A percentile compares a stretch with the other conserved stretches of the same genome.
These are phyloP conservation scores for Tuber melanosporum DNA, from an alignment of 495 filamentous ascomycete genomes.

Conservation along the genomic window DNA sequence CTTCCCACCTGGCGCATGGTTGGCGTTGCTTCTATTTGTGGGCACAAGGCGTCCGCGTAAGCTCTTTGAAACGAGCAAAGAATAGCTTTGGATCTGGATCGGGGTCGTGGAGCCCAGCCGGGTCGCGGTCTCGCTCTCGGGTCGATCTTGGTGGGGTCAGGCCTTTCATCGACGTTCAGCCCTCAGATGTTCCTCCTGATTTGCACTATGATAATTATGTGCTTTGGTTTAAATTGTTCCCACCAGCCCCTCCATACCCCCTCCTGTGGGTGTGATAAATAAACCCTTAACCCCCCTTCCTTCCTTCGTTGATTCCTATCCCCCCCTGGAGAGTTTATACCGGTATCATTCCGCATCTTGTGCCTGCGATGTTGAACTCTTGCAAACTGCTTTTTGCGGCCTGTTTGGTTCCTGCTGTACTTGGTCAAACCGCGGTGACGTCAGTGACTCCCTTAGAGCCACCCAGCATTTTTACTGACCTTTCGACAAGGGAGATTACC, in stretches of 20 bases:
- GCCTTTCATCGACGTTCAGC: background rate
- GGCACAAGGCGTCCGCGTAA: no score
- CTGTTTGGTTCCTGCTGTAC: background rate
- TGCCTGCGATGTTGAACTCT: background rate
- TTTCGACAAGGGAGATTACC: background rate
- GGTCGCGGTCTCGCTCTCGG: no score
- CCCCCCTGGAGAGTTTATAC: background rate
- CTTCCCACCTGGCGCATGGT: background rate
- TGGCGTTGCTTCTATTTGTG: background rate
- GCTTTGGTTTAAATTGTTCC: background rate
- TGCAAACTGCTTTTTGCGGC: background rate
- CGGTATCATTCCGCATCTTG: background rate
- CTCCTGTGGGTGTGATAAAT: background rate
- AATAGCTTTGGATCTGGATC: background rate
- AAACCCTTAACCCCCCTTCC: background rate
- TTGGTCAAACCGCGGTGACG: background rate
- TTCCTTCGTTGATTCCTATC: background rate
- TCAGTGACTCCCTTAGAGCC: background rate
- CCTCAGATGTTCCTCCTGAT: background rate
- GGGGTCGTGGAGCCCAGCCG: background rate
- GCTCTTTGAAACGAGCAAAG: background rate
- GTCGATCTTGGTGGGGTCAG: background rate
- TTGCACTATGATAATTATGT: background rate
- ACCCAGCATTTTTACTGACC: background rate
- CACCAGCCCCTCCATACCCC: background rate